Evolutionary conservation across 306 rosid species (phyloP).

Genomic region (Pyrus betulifolia): DNA sequence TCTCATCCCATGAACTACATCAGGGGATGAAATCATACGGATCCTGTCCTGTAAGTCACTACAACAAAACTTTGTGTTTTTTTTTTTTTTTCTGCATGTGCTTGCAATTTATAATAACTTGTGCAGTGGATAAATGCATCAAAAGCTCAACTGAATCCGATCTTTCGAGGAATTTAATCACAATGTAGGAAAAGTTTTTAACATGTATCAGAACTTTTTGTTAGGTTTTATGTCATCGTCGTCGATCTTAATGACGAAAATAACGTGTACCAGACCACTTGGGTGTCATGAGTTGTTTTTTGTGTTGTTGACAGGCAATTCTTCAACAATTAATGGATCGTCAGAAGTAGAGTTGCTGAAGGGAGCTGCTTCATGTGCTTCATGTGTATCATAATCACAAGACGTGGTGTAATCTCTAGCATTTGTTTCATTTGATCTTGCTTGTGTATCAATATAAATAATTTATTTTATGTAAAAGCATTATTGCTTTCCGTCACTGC

Average conservation of each 20-base stretch:
- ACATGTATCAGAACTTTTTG: background rate
- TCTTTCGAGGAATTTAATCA: background rate
- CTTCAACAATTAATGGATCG: constrained; percentile 56
- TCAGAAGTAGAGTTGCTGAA: constrained; percentile 28
- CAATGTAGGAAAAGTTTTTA: background rate
- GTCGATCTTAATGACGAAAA: background rate
- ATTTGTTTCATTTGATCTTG: background rate
- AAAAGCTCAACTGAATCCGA: background rate
- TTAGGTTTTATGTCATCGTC: background rate
- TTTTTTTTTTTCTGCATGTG: background rate
- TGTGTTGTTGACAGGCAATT: constrained; percentile 45
- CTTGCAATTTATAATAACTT: background rate
- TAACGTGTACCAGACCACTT: background rate
- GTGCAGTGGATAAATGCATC: background rate
- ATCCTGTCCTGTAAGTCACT: constrained; percentile 72
- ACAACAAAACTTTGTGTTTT: background rate
- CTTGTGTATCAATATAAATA: background rate
- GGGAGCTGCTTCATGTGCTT: constrained; percentile 20
- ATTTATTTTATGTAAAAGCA: background rate
- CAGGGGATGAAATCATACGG: constrained; percentile 55
- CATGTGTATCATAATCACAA: background rate
- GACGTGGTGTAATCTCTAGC: background rate
- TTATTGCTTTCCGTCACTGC: no score
- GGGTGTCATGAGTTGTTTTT: background rate
- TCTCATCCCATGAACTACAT: constrained; percentile 53